Base-by-base conservation (phyloP, 1,139 yeast genomes). In the Sugiyamaella neomexicana region DNA sequence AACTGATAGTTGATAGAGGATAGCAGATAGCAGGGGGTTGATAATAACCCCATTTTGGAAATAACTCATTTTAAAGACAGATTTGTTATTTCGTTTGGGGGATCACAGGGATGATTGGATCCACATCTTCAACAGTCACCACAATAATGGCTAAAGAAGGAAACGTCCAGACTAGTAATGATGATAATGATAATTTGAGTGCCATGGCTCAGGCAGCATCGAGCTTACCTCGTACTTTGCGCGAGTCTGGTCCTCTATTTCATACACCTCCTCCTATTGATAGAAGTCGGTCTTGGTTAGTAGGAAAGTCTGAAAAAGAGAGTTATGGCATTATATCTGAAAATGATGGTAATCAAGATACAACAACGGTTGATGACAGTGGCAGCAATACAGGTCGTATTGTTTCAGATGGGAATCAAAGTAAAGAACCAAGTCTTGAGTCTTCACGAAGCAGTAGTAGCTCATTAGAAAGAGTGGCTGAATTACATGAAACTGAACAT, bases 231-330 rank as follows among this genome's bases (percentile, higher is more conserved):
- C 46, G 47, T 7, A 2, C 34, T 2, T 25, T 42, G 23, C 46
- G 47, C 2, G 52, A 41, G 17, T 34, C 52, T 3, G 37, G 31
- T 10, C 36, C 52, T 7, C 15, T 36, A n/a, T 62, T 63, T 53
- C 66, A 63, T 53, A 62, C 66, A 5, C 65, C 66, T 2, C 65
- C 65, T 31, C 63, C 65, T 10, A 58, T 59, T 1, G 62, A 60
- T 34, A 59, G 52, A 31, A 42, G 50, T 6, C 55, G 60, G 38
- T 55, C 63, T 12, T 60, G 62, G 63, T 37, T 62, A 54, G 57
- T 54, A 1, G 64, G 55, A 29, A 58, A 60, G 54, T 53, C 62
- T 2, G 62, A 60, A 41, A 52, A 59, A 53, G 66, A 60, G 55
- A 60, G 63, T 10, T 63, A 63, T 46, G 67, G 66, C 5, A 37